Evolutionary conservation across 139 green algal species (phyloP), one percentile per base, ranked within the genome.

Genomic region (Pseudopediastrum boryanum): DNA sequence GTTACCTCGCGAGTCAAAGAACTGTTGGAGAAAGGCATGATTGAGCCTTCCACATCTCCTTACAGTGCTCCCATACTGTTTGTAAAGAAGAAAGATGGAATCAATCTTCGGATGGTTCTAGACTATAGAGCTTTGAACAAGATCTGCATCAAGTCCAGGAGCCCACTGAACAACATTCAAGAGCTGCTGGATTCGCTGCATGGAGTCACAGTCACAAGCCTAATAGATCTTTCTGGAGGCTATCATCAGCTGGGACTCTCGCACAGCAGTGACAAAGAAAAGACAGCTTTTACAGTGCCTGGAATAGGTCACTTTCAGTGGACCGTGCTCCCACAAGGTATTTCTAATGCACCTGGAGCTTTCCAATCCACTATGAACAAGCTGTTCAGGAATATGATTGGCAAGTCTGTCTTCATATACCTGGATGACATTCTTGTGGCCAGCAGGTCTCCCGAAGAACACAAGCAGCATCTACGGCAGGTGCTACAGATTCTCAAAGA

Each of bases 101-200:
- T n/a, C n/a, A n/a, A 52, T 3, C 36, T 90, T 3, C 65, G 85
- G 36, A 88, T 94, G 84, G 88, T 82, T 51, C 68, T 91, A 66
- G 85, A 92, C 62, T 92, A 92, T 43, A 38, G 85, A 23, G 81
- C 65, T 31, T 58, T 91, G 46, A 94, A 91, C 66, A 82, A 85
- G 33, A 72, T 87, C 9, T 91, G 84, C 1, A 54, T 89, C 16
- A 86, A 89, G 54, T 89, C 91, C 46, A 71, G 54, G 27, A 91
- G 89, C 33, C 82, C 89, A 35, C 42, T 91, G 31, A 84, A 84
- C 6, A 58, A 79, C 0, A 82, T 89, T 59, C 81, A 90, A 58
- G 77, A 86, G 8, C 43, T 87, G 23, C 38, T 89, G 39, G 86
- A 91, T 50, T 41, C 35, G 3, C 50, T 85, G 12, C 8, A 50